A percentile compares a stretch with the other conserved stretches of the same genome.
These are phyloP conservation scores for Amoeboaphelidium protococcarum DNA, from an alignment of 371 early-diverging fungal genomes.

Conservation along the genomic window DNA sequence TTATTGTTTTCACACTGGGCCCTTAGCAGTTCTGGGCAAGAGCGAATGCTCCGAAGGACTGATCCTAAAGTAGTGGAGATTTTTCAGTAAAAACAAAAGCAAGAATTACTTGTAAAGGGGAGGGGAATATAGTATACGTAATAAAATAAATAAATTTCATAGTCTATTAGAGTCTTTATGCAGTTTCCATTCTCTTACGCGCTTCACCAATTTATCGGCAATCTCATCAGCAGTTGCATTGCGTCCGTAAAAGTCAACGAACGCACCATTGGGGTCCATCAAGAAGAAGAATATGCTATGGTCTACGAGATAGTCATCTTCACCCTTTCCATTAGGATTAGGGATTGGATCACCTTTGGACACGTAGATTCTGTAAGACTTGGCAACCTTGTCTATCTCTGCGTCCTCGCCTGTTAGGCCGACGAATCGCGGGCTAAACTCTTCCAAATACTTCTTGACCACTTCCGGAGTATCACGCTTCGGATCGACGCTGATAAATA, in stretches of 20 bases:
- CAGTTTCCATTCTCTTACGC: neutral
- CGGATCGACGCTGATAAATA: slow-evolving; percentile 90
- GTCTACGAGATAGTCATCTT: slow-evolving; percentile 83
- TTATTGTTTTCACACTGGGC: too few species aligned
- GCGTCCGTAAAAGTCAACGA: slow-evolving; percentile 58
- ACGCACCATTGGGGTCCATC: slow-evolving; percentile 72
- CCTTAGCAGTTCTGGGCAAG: too few species aligned
- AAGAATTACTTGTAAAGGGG: too few species aligned
- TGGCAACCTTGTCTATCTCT: slow-evolving; percentile 53
- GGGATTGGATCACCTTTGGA: too few species aligned
- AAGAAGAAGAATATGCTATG: slow-evolving; percentile 93
- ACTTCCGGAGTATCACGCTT: slow-evolving; percentile 62
- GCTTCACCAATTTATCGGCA: slow-evolving; percentile 10
- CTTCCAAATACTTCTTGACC: slow-evolving; percentile 60
- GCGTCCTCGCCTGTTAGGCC: slow-evolving; percentile 73
- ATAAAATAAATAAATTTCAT: too few species aligned
- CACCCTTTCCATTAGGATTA: slow-evolving; percentile 57
- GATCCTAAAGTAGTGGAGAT: too few species aligned
- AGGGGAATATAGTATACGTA: too few species aligned
- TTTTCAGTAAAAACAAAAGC: too few species aligned
- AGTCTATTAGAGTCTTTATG: neutral
- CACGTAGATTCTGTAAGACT: slow-evolving; percentile 78
- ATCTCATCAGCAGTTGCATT: slow-evolving; percentile 15
- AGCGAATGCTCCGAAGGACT: too few species aligned
- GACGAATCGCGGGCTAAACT: slow-evolving; percentile 72